Conservation (phyloP, 805 yeast genomes). For the Saturnispora ahearnii region DNA sequence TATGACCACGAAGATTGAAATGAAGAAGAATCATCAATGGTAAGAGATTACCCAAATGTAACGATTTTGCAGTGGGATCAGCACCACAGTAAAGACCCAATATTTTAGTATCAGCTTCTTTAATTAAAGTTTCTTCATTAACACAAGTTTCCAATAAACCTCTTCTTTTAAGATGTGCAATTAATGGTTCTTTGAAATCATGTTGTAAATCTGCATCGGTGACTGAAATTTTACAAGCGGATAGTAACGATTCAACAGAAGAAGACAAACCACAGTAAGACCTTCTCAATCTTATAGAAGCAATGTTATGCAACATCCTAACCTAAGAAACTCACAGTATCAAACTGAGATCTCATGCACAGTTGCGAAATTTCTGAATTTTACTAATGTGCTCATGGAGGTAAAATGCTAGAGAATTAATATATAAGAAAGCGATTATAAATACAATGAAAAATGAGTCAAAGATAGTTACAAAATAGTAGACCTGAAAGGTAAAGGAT, state of each 20-base stretch:
- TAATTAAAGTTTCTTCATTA: constrained; percentile 25
- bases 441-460: not conserved
- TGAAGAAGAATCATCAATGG: constrained; percentile 83
- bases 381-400: not conserved
- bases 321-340: not conserved
- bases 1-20: constrained; percentile 77
- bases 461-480: not conserved
- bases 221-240: constrained; percentile 15
- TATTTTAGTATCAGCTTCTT: constrained; percentile 24
- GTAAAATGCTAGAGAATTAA: not conserved
- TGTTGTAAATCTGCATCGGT: constrained; percentile 17
- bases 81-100: constrained; percentile 84
- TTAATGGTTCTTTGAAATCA: constrained; percentile 32
- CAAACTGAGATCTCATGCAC: not conserved
- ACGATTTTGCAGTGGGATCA: constrained; percentile 85
- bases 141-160: constrained; percentile 38
- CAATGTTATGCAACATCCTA: not conserved
- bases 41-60: constrained; percentile 84
- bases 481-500: not conserved
- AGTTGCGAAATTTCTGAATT: not conserved
- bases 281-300: not conserved
- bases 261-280: constrained; percentile 9
- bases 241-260: constrained; percentile 17
- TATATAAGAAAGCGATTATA: not conserved
- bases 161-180: constrained; percentile 35